Evolutionary conservation across 2,329 filamentous ascomycete genomes (phyloP), one percentile per base, ranked within the genome.

Genomic region (Xylaria hypoxylon): DNA sequence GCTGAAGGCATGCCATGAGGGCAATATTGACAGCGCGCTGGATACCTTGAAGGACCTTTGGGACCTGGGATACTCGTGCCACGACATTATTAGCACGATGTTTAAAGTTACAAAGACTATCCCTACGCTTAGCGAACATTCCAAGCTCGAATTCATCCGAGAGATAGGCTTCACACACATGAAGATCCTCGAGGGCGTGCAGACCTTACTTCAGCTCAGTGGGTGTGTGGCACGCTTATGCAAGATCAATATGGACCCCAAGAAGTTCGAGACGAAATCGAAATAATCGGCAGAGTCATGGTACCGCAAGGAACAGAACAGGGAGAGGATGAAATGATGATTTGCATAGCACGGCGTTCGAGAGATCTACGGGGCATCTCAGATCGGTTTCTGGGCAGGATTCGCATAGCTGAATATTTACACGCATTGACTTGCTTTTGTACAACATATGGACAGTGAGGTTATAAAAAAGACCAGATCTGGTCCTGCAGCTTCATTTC

Each of bases 91-190:
- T 79, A 96, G 92, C 81, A 99, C 95, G 68, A 99, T 99, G 96
- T 98, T 99, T 85, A 90, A 91, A 76, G 96, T 99, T 67, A 98
- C 96, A 51, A 99, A 98, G 84, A 96, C 94, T 1, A 94, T 98
- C 66, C 92, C 93, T 1, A 93, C 91, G 1, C 83, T 99, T 63
- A 96, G 93, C 72, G 96, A 99, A 81, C 94, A 98, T 79, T 90
- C 94, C 17, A 97, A 97, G 83, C 84, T 99, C 68, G 95, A 98
- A 78, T 99, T 98, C 74, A 97, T 98, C 82, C 95, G 94, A 82
- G 96, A 97, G 81, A 99, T 99, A 79, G 96, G 96, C 59, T 98
- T 98, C 80, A 97, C 96, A 2, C 96, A 99, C 78, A 99, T 99
- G 96, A 94, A 96, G 79, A 95, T 99, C 62, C 83, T 99, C n/a